Conservation (phyloP, 352 stramenopile species). For the Pythium myriotylum region DNA sequence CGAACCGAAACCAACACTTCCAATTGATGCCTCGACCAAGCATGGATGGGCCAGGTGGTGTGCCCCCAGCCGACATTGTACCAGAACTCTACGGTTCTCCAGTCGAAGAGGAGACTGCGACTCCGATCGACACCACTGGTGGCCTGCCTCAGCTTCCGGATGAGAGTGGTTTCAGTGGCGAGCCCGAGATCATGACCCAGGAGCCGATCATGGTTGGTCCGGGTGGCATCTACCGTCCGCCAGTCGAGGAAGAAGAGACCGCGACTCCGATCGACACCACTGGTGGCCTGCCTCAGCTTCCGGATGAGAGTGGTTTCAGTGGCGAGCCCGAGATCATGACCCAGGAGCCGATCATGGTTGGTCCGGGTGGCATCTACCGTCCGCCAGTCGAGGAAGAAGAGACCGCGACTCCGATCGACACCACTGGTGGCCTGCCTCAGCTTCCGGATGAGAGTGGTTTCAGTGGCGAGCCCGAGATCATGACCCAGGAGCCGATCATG, state of each 20-base stretch:
- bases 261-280: too few species aligned
- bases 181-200: not conserved
- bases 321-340: not conserved
- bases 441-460: not conserved
- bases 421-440: not conserved
- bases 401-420: not conserved
- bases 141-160: not conserved
- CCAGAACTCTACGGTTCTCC: too few species aligned
- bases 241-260: too few species aligned
- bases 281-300: too few species aligned
- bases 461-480: not conserved
- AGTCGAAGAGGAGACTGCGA: too few species aligned
- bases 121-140: too few species aligned
- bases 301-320: not conserved
- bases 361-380: not conserved
- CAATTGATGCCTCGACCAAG: conserved; percentile 5
- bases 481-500: not conserved
- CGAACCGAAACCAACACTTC: conserved; percentile 37
- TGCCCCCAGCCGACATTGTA: not conserved
- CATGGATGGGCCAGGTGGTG: not conserved
- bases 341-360: not conserved
- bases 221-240: too few species aligned
- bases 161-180: not conserved
- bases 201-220: not conserved
- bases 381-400: not conserved